Evolutionary conservation across 1,284 basidiomycete species (phyloP).

Genomic region (Malassezia japonica): DNA sequence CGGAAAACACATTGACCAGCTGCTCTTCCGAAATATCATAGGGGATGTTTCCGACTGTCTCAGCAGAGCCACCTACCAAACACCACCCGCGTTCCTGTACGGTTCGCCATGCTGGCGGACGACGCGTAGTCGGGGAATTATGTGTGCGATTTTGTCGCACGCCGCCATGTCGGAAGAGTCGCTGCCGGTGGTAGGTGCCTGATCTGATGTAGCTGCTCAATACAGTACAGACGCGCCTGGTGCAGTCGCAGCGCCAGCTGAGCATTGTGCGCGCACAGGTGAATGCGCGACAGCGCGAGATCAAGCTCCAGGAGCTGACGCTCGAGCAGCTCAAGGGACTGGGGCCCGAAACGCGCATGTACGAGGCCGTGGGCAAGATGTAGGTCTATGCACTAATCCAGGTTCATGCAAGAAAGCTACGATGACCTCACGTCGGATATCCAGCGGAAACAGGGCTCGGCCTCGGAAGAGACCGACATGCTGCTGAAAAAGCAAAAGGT

Average conservation of each 20-base stretch:
- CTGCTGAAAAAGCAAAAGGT: slow-evolving; percentile 15
- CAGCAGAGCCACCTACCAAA: slow-evolving; percentile 15
- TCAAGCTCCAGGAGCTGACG: slow-evolving; percentile 12
- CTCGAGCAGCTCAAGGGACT: slow-evolving; percentile 15
- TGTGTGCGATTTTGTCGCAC: neutral
- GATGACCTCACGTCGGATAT: neutral
- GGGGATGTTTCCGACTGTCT: slow-evolving; percentile 46
- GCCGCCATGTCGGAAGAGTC: slow-evolving; percentile 7
- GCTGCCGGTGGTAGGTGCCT: slow-evolving; percentile 4
- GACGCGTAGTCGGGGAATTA: neutral
- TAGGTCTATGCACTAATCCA: slow-evolving; percentile 7
- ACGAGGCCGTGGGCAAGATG: slow-evolving; percentile 19
- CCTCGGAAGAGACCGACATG: slow-evolving; percentile 15
- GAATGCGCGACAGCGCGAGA: slow-evolving; percentile 12
- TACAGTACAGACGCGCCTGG: slow-evolving; percentile 11
- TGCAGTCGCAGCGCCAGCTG: slow-evolving; percentile 14
- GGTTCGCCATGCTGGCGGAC: slow-evolving; percentile 8
- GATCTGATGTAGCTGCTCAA: slow-evolving; percentile 11
- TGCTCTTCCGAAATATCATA: slow-evolving; percentile 48
- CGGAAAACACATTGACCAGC: slow-evolving; percentile 41
- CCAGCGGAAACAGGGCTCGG: slow-evolving; percentile 1
- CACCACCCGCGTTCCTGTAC: slow-evolving; percentile 18
- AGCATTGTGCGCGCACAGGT: slow-evolving; percentile 15
- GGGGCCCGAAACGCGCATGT: slow-evolving; percentile 3
- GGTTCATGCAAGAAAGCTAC: slow-evolving; percentile 15